Evolutionary conservation across 306 rosid genomes (phyloP), one percentile per base, ranked within the genome.

Genomic region (Lathyrus aphaca): DNA sequence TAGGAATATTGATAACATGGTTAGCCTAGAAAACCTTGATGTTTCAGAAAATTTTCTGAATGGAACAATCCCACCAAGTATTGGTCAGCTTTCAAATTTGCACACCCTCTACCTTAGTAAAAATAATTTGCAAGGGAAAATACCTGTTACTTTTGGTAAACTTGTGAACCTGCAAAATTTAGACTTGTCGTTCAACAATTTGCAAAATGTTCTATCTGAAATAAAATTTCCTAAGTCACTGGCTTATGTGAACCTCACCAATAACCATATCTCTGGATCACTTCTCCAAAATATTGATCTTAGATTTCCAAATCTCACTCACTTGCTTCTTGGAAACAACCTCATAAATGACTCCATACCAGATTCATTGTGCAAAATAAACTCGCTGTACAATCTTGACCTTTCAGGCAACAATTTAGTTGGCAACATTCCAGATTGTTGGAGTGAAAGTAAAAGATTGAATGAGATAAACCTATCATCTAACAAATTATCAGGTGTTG

Each of bases 351-450:
- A 8, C 8, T 25, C 56, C 8, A 75, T 75, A 58, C 75, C 75
- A 9, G 2, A 59, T 0, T 76, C 71, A 9, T 27, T 76, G 57
- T 68, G 80, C 58, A 9, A 1, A 19, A 25, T 72, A 53, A 69
- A 56, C n/a, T 71, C 79, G 57, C 37, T 77, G 51, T 29, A 38
- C 43, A 3, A 23, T 14, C n/a, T 82, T 48, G 55, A 74, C 50
- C 78, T 82, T 66, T 77, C 82, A 3, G 14, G n/a, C 1, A 82
- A 82, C 35, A 57, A 40, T n/a, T 45, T 81, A 32, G 23, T 14
- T 30, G 82, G 80, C 0, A 18, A 16, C 5, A 64, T 77, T 49
- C 74, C 73, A 1, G 23, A 74, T 32, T 66, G 68, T 21, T 69
- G 71, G 73, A 70, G 12, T 23, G 2, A 35, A 14, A 12, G 18